Percentiles rank a stretch among this genome's conserved stretches.
phyloP scores from a whole-genome alignment of 2,329 filamentous ascomycete genomes.

The Phaeosphaeriaceae sp. region DNA sequence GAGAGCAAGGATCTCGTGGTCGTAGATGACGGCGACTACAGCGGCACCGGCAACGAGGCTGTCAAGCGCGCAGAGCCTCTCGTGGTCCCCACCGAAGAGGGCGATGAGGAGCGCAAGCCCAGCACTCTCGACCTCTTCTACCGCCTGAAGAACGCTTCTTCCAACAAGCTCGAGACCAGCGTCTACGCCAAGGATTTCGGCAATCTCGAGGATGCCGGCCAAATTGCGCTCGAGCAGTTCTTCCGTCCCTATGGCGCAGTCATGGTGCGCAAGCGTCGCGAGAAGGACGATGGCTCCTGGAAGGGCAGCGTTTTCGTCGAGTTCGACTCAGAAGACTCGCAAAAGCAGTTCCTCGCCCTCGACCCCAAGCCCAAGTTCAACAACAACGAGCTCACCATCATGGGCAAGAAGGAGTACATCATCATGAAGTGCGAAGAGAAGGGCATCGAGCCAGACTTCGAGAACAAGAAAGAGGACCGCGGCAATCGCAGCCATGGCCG shows the following conservation, averaged over 20 bases:
- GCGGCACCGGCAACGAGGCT: slow-evolving; percentile 48
- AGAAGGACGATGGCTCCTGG: slow-evolving; percentile 71
- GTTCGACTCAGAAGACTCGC: slow-evolving; percentile 80
- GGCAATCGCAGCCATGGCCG: slow-evolving; percentile 39
- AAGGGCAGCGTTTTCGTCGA: slow-evolving; percentile 98
- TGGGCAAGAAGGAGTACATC: slow-evolving; percentile 88
- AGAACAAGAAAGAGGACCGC: slow-evolving; percentile 33
- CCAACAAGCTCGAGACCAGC: slow-evolving; percentile 74
- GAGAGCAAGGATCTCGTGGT: slow-evolving; percentile 77
- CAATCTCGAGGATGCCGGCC: slow-evolving; percentile 80
- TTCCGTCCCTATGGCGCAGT: slow-evolving; percentile 82
- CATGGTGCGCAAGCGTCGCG: slow-evolving; percentile 85
- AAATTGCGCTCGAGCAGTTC: slow-evolving; percentile 94
- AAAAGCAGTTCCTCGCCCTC: slow-evolving; percentile 79
- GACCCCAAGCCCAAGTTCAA: slow-evolving; percentile 87
- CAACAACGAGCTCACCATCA: slow-evolving; percentile 78
- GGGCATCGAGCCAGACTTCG: slow-evolving; percentile 53
- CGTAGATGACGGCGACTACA: slow-evolving; percentile 74
- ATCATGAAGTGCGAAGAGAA: slow-evolving; percentile 57
- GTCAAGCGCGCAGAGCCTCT: slow-evolving; percentile 77
- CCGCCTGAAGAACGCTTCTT: slow-evolving; percentile 62
- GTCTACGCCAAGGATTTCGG: slow-evolving; percentile 97
- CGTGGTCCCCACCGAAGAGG: slow-evolving; percentile 31
- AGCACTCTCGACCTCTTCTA: slow-evolving; percentile 54
- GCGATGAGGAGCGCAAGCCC: slow-evolving; percentile 39